Evolutionary conservation across 2,329 filamentous ascomycete species (phyloP).

Genomic region (Bipolaris victoriae): DNA sequence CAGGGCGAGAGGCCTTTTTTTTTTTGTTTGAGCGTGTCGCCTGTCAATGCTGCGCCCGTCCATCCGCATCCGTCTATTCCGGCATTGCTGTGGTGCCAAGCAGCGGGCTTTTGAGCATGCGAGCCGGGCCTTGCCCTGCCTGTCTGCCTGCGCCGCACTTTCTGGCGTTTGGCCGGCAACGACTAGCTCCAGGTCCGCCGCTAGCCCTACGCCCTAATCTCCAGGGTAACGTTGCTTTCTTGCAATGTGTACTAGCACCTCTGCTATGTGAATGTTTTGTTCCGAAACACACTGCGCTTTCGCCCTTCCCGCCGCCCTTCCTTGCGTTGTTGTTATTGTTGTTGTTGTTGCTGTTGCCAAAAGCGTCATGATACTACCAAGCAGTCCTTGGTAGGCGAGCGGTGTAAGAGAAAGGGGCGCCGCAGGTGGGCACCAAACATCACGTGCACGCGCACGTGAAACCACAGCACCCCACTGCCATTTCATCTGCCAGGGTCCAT

Average conservation of each 20-base stretch:
- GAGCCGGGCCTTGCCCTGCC: slow-evolving; percentile 14
- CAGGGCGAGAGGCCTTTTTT: slow-evolving; percentile 14
- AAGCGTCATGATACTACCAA: too few relatives aligned
- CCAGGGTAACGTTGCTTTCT: slow-evolving; percentile 11
- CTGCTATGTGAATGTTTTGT: neutral
- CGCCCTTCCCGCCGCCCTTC: too few relatives aligned
- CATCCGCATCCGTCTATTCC: slow-evolving; percentile 2
- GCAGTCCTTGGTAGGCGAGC: neutral
- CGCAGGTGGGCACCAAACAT: neutral
- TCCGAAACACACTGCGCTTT: neutral
- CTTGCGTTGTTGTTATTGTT: too few relatives aligned
- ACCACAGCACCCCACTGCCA: neutral
- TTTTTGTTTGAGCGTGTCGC: neutral
- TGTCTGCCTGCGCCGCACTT: slow-evolving; percentile 5
- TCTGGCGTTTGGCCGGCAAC: slow-evolving; percentile 7
- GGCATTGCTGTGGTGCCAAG: slow-evolving; percentile 3
- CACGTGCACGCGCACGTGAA: slow-evolving; percentile 2
- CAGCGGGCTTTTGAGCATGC: slow-evolving; percentile 2
- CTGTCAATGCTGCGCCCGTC: neutral
- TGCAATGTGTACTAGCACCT: neutral
- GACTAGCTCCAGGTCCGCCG: slow-evolving; percentile 8
- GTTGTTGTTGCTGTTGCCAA: too few relatives aligned
- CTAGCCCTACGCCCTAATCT: slow-evolving; percentile 15
- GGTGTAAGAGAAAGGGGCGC: neutral
- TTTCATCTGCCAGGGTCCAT: neutral